A percentile compares a stretch with the other conserved stretches of the same genome.
phyloP scores from a whole-genome alignment of 2,329 filamentous ascomycete species.

The Huntiella bhutanensis region DNA sequence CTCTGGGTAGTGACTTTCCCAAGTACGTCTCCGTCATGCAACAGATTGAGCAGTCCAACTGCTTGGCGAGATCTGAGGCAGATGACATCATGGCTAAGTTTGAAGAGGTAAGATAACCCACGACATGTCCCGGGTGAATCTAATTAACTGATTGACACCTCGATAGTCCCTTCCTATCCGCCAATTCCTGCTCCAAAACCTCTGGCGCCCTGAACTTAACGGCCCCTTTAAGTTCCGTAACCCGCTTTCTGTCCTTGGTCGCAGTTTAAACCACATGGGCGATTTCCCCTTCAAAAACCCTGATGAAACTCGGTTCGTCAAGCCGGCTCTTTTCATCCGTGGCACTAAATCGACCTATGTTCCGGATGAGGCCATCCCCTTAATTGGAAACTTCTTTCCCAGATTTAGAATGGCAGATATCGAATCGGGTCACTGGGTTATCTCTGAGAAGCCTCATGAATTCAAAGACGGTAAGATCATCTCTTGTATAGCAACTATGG shows the following conservation, averaged over 20 bases:
- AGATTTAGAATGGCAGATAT: conserved; percentile 54
- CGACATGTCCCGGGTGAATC: not conserved
- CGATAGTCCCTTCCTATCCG: conserved; percentile 50
- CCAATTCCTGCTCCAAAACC: conserved; percentile 81
- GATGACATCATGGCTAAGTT: conserved; percentile 59
- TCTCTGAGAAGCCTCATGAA: conserved; percentile 67
- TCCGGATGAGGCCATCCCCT: conserved; percentile 59
- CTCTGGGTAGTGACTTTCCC: conserved; percentile 53
- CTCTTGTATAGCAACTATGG: conserved; percentile 13
- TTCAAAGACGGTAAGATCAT: conserved; percentile 46
- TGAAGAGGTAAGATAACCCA: conserved; percentile 36
- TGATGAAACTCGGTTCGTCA: conserved; percentile 46
- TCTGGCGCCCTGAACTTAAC: conserved; percentile 36
- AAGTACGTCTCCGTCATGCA: conserved; percentile 74
- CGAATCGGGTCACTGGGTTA: conserved; percentile 71
- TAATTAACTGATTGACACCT: not conserved
- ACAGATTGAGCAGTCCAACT: conserved; percentile 48
- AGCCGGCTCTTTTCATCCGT: conserved; percentile 63
- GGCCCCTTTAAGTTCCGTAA: conserved; percentile 55
- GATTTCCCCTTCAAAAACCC: conserved; percentile 77
- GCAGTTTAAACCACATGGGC: conserved; percentile 53
- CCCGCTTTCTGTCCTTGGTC: conserved; percentile 51
- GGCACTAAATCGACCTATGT: conserved; percentile 64
- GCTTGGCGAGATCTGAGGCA: conserved; percentile 56
- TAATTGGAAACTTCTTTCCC: conserved; percentile 68